These are phyloP conservation scores for Castanea mollissima DNA, from an alignment of 306 rosid genomes.

Conservation along the genomic window DNA sequence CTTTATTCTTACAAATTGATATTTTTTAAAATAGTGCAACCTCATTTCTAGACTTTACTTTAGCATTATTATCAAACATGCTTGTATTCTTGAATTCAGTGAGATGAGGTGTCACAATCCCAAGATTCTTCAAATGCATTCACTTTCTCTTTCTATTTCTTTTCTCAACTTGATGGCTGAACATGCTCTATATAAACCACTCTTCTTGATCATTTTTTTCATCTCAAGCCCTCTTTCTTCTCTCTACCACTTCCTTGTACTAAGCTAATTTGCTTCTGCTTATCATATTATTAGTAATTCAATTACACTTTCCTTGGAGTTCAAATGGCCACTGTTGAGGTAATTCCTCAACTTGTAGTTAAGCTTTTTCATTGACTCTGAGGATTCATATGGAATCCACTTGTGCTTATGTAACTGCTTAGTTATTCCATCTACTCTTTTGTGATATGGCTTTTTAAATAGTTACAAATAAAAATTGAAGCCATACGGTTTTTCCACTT, in stretches of 20 bases:
- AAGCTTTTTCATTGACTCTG: background rate
- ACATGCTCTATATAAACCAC: constrained; percentile 40
- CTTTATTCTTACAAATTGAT: background rate
- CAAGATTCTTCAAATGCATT: constrained; percentile 54
- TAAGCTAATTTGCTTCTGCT: background rate
- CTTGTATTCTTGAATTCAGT: constrained; percentile 31
- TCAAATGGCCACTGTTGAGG: constrained; percentile 75
- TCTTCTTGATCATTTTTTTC: constrained; percentile 23
- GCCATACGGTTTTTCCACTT: background rate
- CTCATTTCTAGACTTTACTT: constrained; percentile 33
- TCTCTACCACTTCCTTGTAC: background rate
- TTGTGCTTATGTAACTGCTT: background rate
- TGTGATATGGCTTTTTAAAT: background rate
- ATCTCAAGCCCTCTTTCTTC: constrained; percentile 23
- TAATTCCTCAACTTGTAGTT: constrained; percentile 7
- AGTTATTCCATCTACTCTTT: background rate
- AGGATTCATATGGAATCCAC: background rate
- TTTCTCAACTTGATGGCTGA: constrained; percentile 18
- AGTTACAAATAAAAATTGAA: background rate
- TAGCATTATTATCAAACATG: constrained; percentile 49
- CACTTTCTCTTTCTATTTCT: constrained; percentile 17
- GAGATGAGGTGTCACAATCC: constrained; percentile 52
- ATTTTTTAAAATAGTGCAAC: constrained; percentile 19
- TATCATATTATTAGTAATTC: constrained; percentile 8
- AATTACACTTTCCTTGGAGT: constrained; percentile 7